These are phyloP conservation scores for Combretum micranthum DNA, from an alignment of 345 rosid genomes.

Conservation along the genomic window DNA sequence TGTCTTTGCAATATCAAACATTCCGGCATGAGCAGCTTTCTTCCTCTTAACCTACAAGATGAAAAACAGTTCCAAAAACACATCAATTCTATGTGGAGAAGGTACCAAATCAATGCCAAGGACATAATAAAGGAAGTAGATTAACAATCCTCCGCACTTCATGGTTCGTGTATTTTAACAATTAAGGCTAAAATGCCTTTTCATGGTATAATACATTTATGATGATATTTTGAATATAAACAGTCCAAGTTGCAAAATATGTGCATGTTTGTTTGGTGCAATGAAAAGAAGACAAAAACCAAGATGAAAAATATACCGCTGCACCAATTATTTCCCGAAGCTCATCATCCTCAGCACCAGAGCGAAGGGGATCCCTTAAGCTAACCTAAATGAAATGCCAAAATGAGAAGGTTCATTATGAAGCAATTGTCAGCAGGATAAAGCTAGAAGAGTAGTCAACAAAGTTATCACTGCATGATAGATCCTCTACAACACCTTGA, in stretches of 20 bases:
- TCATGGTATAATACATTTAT: too few relatives aligned
- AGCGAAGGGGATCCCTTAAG: slow-evolving; percentile 85
- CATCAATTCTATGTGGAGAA: background rate
- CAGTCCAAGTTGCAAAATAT: too few relatives aligned
- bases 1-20: slow-evolving; percentile 19
- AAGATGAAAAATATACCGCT: slow-evolving; percentile 49
- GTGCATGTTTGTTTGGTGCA: background rate
- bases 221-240: too few relatives aligned
- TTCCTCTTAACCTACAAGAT: slow-evolving; percentile 15
- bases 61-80: background rate
- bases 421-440: background rate
- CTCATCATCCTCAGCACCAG: slow-evolving; percentile 56
- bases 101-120: background rate
- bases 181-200: too few relatives aligned
- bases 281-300: slow-evolving; percentile 2
- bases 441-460: too few relatives aligned
- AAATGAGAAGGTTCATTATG: slow-evolving; percentile 1
- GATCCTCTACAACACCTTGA: too few relatives aligned
- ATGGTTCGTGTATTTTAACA: too few relatives aligned
- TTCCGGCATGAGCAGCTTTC: slow-evolving; percentile 23
- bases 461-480: too few relatives aligned
- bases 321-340: slow-evolving; percentile 80
- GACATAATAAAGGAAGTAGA: too few relatives aligned
- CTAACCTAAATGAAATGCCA: slow-evolving; percentile 52
- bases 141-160: too few relatives aligned